Evolutionary conservation across 495 filamentous ascomycete genomes (phyloP), one percentile per base, ranked within the genome.

Genomic region (Lasiosphaeria miniovina): DNA sequence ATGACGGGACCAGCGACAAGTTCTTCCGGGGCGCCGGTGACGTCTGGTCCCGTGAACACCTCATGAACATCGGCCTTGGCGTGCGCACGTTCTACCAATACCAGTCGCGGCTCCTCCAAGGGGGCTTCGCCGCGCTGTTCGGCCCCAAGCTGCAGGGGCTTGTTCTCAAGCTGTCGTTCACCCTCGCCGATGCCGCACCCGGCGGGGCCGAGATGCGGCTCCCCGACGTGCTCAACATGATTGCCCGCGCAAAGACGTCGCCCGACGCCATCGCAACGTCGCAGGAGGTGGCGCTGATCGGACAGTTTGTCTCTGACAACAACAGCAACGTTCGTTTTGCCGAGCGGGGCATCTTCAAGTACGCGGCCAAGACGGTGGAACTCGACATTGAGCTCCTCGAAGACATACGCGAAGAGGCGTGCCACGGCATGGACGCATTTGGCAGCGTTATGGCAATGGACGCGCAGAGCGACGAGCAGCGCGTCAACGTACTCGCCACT

Each of bases 41-140:
- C 17, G 66, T 81, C 51, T 81, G 78, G 78, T 71, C 74, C 11
- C 75, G 71, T 7, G 76, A 74, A 31, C 65, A 73, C 33, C 56
- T 80, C 41, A 65, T 76, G 31, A 80, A 76, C 52, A 75, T 77
- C 49, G 64, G 66, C 0, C 72, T 78, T 10, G 78, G 78, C 15
- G 71, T 82, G 9, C 72, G 78, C 32, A 77, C 75, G 50, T 81
- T 82, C 55, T 82, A 81, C 55, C 68, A 75, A 41, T 81, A 81
- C 57, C 79, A 82, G 69, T 76, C 73, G 33, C 71, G 79, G 15
- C 66, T 81, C 6, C 73, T 82, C n/a, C 77, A 80, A 57, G 72
- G 70, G n/a, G 77, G 77, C 3, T 82, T 82, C 57, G 69, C 74
- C 5, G 74, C 77, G 3, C 65, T 82, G 0, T 82, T 82, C 46